Evolutionary conservation across 2,329 filamentous ascomycete genomes (phyloP), one percentile per base, ranked within the genome.

Genomic region (Penicillium sp.): DNA sequence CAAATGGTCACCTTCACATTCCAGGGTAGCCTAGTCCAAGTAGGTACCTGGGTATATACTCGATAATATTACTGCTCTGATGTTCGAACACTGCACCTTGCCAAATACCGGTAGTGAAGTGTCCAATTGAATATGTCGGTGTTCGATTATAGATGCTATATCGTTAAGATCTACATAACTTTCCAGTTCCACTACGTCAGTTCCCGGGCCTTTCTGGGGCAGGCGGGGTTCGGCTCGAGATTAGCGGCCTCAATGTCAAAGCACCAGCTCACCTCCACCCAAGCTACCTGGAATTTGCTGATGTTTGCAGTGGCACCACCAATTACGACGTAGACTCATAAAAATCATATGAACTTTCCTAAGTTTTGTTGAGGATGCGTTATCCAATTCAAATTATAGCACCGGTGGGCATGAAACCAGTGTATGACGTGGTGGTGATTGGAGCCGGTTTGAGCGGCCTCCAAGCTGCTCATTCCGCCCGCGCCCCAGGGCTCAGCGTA

Each of bases 371-470:
- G 2, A 22, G 18, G 6, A 33, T 33, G 27, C 45, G n/a, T 33
- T 33, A 47, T 15, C 18, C 8, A 33, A n/a, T 47, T 35, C 45
- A 33, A 33, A 22, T 46, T 9, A 29, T 15, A 11, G 15, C 26
- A 11, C 18, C 18, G 8, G 27, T 4, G n/a, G 18, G 15, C 15
- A 14, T 14, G 25, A 15, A n/a, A 22, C 9, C 8, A n/a, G 22
- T 23, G 18, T 47, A 33, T 22, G 62, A 62, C 51, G 70, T 73
- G 4, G 62, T 75, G 12, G 67, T 77, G 18, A 61, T 77, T 11
- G 75, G 75, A 18, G 75, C 71, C 6, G 74, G 75, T 8, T 61
- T 77, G 6, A 67, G 67, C 33, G 75, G 75, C 12, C 68, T 77
- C 1, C 66, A 69, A 48, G 71, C 74, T 5, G 74, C 73, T 0